Percentiles rank a stretch among this genome's conserved stretches.
phyloP scores from a whole-genome alignment of 2,329 filamentous ascomycete genomes.

The Colletotrichum sp. region DNA sequence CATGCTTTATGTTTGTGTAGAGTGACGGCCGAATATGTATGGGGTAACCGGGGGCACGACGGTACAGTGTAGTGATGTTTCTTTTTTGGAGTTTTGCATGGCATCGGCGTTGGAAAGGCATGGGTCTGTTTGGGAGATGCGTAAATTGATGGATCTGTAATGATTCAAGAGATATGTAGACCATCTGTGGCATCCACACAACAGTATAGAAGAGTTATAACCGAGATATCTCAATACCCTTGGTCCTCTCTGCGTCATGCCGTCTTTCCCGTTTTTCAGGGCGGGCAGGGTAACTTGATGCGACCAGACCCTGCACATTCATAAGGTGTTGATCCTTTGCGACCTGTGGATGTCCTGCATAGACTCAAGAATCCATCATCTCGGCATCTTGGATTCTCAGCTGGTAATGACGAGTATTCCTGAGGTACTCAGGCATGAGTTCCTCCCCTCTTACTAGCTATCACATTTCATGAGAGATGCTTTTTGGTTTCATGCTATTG shows the following conservation, averaged over 20 bases:
- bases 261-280: background rate
- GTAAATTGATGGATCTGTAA: background rate
- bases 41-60: background rate
- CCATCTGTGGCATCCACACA: background rate
- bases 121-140: background rate
- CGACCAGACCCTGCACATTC: background rate
- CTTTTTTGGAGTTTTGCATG: conserved; percentile 9
- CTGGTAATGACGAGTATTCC: background rate
- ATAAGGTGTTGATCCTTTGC: background rate
- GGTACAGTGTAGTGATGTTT: background rate
- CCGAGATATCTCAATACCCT: background rate
- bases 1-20: background rate
- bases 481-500: background rate
- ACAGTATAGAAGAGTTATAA: background rate
- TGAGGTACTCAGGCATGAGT: background rate
- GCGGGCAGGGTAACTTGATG: background rate
- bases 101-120: conserved; percentile 12
- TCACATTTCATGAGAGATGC: background rate
- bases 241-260: background rate
- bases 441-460: background rate
- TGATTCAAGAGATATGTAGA: background rate
- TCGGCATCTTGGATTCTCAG: background rate
- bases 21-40: conserved; percentile 3
- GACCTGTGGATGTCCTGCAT: background rate
- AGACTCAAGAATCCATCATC: background rate